Evolutionary conservation across 768 basidiomycete genomes (phyloP).

Genomic region (Macrolepiota fuliginosa): DNA sequence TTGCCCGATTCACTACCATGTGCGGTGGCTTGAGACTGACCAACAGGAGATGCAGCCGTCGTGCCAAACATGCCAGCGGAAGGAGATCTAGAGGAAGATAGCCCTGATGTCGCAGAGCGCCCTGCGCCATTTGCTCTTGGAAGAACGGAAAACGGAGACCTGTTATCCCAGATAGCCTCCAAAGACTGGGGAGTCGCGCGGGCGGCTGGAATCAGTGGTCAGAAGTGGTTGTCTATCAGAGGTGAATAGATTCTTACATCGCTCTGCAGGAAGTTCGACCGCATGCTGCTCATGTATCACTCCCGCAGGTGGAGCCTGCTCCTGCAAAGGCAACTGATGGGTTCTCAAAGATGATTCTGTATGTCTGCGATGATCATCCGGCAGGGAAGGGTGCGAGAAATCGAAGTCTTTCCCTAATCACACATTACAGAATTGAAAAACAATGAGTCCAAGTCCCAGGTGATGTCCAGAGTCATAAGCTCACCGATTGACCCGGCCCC

Average conservation of each 20-base stretch:
- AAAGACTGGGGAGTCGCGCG: conserved; percentile 46
- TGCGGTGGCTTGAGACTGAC: conserved; percentile 34
- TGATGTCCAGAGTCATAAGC: conserved; percentile 21
- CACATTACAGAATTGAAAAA: conserved; percentile 13
- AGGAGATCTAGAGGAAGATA: conserved; percentile 11
- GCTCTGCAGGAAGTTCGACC: background rate
- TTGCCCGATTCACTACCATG: conserved; percentile 28
- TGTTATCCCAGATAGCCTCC: conserved; percentile 83
- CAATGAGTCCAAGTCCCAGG: background rate
- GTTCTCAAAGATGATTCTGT: conserved; percentile 21
- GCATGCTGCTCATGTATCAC: conserved; percentile 8
- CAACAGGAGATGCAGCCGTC: conserved; percentile 23
- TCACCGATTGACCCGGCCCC: conserved; percentile 66
- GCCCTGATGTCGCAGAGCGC: conserved; percentile 27
- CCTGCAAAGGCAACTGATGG: conserved; percentile 17
- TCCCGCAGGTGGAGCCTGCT: conserved; percentile 22
- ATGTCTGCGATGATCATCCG: conserved; percentile 20
- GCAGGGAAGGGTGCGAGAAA: conserved; percentile 54
- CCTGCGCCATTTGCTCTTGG: conserved; percentile 49
- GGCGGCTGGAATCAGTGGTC: conserved; percentile 27
- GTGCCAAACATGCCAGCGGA: conserved; percentile 29
- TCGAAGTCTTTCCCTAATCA: conserved; percentile 86
- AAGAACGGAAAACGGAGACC: conserved; percentile 70
- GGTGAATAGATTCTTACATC: background rate
- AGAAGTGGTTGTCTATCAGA: background rate